phyloP scores from a whole-genome alignment of 2,329 filamentous ascomycete genomes.

The Pseudocercospora eumusae region DNA sequence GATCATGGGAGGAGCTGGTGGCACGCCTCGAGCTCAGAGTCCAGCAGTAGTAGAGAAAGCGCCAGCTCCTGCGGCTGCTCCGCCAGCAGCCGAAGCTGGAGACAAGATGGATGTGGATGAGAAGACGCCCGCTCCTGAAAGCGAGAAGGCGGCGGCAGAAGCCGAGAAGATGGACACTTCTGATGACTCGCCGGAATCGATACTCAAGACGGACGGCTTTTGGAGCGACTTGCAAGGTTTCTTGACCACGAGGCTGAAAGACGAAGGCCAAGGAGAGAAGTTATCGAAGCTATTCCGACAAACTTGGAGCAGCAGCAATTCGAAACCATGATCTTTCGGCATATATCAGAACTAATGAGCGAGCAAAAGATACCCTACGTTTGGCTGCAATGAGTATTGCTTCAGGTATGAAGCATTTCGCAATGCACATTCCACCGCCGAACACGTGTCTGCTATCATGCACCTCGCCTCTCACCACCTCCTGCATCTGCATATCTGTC shows the following conservation, averaged over 20 bases:
- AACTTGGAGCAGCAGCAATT: conserved; percentile 13
- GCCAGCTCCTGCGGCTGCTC: conserved; percentile 40
- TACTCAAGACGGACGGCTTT: conserved; percentile 72
- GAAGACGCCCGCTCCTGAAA: conserved; percentile 33
- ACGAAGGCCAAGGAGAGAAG: conserved; percentile 65
- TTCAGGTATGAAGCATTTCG: not conserved
- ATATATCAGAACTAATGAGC: not conserved
- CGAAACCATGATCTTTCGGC: not conserved
- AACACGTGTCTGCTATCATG: not conserved
- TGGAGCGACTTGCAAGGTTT: conserved; percentile 85
- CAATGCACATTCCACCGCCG: not conserved
- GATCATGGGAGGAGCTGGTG: conserved; percentile 66
- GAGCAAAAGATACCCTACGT: not conserved
- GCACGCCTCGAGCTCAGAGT: conserved; percentile 40
- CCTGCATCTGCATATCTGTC: too few species aligned
- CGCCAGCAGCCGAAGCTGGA: conserved; percentile 1
- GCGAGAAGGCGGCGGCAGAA: conserved; percentile 41
- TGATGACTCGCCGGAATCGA: conserved; percentile 45
- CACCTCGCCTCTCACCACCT: conserved; percentile 4
- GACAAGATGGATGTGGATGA: conserved; percentile 40
- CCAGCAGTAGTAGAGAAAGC: conserved; percentile 42
- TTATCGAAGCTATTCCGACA: conserved; percentile 63
- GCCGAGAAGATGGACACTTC: conserved; percentile 59
- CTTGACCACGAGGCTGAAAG: conserved; percentile 74
- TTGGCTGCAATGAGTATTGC: not conserved